Conservation (phyloP, 352 stramenopile genomes). For the Phytophthora foliorum region DNA sequence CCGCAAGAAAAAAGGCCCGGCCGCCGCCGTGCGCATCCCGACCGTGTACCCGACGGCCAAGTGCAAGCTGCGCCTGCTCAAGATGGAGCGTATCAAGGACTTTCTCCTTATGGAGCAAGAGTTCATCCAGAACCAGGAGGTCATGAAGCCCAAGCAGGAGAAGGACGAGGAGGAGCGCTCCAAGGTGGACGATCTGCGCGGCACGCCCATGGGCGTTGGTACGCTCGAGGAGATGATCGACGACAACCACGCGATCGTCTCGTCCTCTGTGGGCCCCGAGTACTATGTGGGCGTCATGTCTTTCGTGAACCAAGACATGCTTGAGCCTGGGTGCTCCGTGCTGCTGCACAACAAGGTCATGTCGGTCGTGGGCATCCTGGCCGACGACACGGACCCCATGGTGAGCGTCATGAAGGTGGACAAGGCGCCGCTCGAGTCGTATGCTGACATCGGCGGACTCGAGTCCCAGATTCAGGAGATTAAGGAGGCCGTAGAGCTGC, state of each 20-base stretch:
- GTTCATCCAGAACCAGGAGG: slow-evolving; percentile 99
- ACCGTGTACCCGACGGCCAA: slow-evolving; percentile 97
- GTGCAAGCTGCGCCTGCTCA: slow-evolving; percentile 99
- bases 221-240: slow-evolving; percentile 99
- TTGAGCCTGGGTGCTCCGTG: slow-evolving; percentile 98
- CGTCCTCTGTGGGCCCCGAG: slow-evolving; percentile 97
- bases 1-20: slow-evolving; percentile 94
- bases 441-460: slow-evolving; percentile 99
- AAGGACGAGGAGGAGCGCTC: slow-evolving; percentile 99
- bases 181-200: slow-evolving; percentile 99
- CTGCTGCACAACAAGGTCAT: slow-evolving; percentile 99
- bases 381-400: slow-evolving; percentile 99
- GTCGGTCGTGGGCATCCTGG: slow-evolving; percentile 99
- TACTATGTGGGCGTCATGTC: slow-evolving; percentile 99
- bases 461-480: slow-evolving; percentile 98
- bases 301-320: slow-evolving; percentile 99
- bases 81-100: slow-evolving; percentile 99
- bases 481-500: slow-evolving; percentile 97
- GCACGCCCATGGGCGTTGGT: slow-evolving; percentile 98
- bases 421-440: slow-evolving; percentile 99
- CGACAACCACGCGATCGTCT: slow-evolving; percentile 99
- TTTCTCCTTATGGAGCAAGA: slow-evolving; percentile 99
- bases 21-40: slow-evolving; percentile 90
- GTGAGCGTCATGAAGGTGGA: slow-evolving; percentile 99
- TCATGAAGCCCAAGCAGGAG: slow-evolving; percentile 99